These are phyloP conservation scores for Dactylellina drechsleri DNA, from an alignment of 2,329 filamentous ascomycete genomes.

Conservation along the genomic window DNA sequence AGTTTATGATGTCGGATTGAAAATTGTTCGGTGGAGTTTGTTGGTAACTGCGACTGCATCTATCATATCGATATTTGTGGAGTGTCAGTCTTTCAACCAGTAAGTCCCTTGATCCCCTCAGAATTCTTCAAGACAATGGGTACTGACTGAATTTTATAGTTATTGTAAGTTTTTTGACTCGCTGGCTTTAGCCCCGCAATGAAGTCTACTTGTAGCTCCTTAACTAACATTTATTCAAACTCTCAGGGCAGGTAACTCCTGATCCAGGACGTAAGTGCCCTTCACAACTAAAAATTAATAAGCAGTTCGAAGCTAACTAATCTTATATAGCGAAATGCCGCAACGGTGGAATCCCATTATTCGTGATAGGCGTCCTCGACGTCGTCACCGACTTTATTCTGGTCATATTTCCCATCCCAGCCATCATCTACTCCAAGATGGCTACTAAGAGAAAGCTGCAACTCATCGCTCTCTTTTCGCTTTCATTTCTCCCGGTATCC, in stretches of 20 bases:
- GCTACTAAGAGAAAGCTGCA: conserved; percentile 79
- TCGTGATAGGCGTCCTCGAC: conserved; percentile 90
- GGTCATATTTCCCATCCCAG: conserved; percentile 86
- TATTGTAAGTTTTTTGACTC: conserved; percentile 55
- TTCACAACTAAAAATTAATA: not conserved
- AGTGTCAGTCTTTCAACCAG: conserved; percentile 79
- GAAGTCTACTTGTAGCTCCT: not conserved
- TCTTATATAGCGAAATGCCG: conserved; percentile 70
- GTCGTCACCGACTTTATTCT: conserved; percentile 88
- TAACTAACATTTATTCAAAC: conserved; percentile 25
- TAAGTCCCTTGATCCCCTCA: conserved; percentile 63
- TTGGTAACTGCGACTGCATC: conserved; percentile 81
- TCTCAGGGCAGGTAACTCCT: conserved; percentile 75
- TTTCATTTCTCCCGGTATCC: conserved; percentile 81
- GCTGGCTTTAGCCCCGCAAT: not conserved
- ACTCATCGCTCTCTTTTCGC: conserved; percentile 81
- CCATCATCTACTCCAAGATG: conserved; percentile 84
- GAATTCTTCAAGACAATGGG: conserved; percentile 11
- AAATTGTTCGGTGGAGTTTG: conserved; percentile 78
- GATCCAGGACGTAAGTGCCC: conserved; percentile 75
- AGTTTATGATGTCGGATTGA: conserved; percentile 76
- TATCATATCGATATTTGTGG: conserved; percentile 80
- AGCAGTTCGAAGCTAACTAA: conserved; percentile 9
- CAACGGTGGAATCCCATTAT: conserved; percentile 83
- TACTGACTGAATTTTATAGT: conserved; percentile 38